A percentile compares a stretch with the other conserved stretches of the same genome.
Evolutionary conservation across 345 rosid genomes (phyloP).

Genomic region (Acer negundo): DNA sequence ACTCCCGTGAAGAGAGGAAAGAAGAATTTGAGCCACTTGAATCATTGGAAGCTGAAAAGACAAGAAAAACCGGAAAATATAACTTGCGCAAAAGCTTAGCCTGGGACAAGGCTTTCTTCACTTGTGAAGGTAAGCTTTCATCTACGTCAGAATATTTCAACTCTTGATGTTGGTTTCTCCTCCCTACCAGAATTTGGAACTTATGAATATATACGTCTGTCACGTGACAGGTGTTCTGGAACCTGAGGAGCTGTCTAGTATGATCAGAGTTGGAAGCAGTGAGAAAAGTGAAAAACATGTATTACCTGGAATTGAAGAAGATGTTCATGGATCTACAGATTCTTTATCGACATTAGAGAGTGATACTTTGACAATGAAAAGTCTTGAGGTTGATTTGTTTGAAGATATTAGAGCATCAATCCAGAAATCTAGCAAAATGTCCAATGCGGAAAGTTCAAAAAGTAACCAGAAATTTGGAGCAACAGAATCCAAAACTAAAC

Average conservation of each 20-base stretch:
- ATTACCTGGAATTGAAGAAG: constrained; percentile 76
- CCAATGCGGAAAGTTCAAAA: constrained; percentile 33
- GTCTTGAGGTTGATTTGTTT: constrained; percentile 57
- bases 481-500: constrained; percentile 26
- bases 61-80: constrained; percentile 43
- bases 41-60: constrained; percentile 41
- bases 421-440: constrained; percentile 52
- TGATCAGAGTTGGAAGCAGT: constrained; percentile 58
- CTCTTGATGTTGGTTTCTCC: neutral
- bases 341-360: constrained; percentile 75
- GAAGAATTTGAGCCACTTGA: constrained; percentile 37
- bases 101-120: constrained; percentile 96
- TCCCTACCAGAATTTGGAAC: neutral
- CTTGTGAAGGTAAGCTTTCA: constrained; percentile 64
- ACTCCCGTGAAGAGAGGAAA: constrained; percentile 33
- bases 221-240: constrained; percentile 69
- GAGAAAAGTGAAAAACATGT: constrained; percentile 36
- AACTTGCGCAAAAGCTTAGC: constrained; percentile 89
- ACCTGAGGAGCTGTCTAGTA: constrained; percentile 78
- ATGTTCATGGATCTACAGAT: constrained; percentile 63
- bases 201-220: neutral
- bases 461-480: constrained; percentile 30
- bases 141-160: neutral
- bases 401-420: constrained; percentile 82
- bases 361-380: constrained; percentile 54